Percentiles rank a stretch among this genome's conserved stretches.
These are phyloP conservation scores for Eimeria necatrix DNA, from an alignment of 169 alveolate species.

Conservation along the genomic window DNA sequence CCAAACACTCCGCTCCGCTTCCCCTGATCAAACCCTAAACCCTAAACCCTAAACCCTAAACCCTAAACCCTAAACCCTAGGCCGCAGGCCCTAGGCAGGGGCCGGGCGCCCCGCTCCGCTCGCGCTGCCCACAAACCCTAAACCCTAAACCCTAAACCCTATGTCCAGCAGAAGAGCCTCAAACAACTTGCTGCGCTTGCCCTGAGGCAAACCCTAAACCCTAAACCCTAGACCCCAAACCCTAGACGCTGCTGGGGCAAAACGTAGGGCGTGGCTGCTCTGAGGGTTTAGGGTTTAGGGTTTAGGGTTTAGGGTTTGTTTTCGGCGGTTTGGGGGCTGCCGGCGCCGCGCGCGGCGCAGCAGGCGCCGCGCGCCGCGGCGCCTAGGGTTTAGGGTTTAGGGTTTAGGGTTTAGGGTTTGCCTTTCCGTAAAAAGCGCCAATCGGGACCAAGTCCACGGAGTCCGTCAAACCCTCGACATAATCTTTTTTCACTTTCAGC, in stretches of 20 bases:
- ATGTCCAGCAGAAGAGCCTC: not conserved
- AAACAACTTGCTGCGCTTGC: not conserved
- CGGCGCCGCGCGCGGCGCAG: no score
- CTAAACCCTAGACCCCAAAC: not conserved
- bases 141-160: no score
- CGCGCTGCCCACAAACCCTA: no score
- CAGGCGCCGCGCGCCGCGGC: no score
- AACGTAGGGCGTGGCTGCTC: not conserved
- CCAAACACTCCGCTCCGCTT: conserved; percentile 97
- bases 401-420: not conserved
- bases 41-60: not conserved
- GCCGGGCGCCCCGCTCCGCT: no score
- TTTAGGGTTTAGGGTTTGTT: no score
- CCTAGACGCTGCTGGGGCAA: conserved; percentile 27
- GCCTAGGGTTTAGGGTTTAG: no score
- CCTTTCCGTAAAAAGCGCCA: conserved; percentile 95
- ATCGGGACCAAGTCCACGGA: conserved; percentile 99
- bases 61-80: conserved; percentile 2
- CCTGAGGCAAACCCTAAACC: not conserved
- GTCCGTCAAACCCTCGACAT: conserved; percentile 95
- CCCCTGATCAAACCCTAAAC: conserved; percentile 83
- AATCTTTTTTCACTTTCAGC: conserved; percentile 99
- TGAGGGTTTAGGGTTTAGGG: conserved; percentile 36
- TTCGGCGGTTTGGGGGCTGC: no score
- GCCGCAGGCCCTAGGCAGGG: not conserved